Base-by-base conservation (phyloP, 208 protist species). In the Strigomonas galati region DNA sequence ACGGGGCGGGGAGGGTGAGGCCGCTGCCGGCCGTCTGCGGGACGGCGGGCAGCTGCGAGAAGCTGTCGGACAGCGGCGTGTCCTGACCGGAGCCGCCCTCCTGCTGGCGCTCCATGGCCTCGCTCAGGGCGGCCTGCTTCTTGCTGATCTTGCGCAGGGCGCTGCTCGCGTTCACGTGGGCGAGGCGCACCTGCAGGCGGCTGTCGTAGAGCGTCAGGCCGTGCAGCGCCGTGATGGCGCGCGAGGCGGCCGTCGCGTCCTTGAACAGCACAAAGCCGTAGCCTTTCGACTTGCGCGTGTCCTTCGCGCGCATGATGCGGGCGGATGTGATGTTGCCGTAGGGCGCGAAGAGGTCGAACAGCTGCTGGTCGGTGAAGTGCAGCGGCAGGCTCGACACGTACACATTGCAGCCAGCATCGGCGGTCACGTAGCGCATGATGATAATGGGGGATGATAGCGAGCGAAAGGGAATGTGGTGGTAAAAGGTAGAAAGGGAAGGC, bases 221-320 rank as follows among this genome's bases (percentile, higher is more conserved):
- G 23, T 83, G 58, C 21, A 91, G 68, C 1, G 35, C 67, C 23
- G 58, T 17, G 43, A 89, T 74, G 6, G 87, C 82, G 32, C 73
- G 58, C 63, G 72, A 74, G 0, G 87, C 87, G 19, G 67, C 67
- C 21, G 26, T 44, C 12, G 55, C 26, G 43, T 84, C 60, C 60
- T 78, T 80, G 64, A 79, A 91, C 46, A 89, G 72, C 48, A 93
- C 81, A 64, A 93, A 93, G 28, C 87, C 87, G 64, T 93, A 91
- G 0, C 84, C 87, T 46, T 85, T 89, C 23, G 80, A 89, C 9
- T 67, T 62, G 7, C 76, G 78, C 14, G 78, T 82, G 40, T 71
- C 74, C 48, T 85, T 89, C 7, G 64, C 59, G 24, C 74, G 81
- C 86, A 92, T 92, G 51, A 92, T 79, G 30, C 81, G 71, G 17